Base-by-base conservation (phyloP, 352 stramenopile genomes). In the Phytopythium litorale region DNA sequence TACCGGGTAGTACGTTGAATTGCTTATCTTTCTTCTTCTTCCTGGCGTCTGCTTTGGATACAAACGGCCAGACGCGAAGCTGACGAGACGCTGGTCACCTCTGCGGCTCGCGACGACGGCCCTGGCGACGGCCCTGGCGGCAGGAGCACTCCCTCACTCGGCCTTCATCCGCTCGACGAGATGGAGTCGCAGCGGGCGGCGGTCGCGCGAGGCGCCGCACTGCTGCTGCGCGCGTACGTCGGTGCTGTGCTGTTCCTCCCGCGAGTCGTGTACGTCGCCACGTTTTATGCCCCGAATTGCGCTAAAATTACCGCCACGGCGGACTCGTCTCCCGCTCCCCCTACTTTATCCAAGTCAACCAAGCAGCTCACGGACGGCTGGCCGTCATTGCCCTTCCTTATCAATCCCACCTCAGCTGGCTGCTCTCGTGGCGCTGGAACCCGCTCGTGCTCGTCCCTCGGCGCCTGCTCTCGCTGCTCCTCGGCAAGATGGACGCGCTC, bases 351-450 rank as follows among this genome's bases (percentile, higher is more conserved):
- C 46, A 52, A 52, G 46, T 32, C 46, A 6, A 16, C 32, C 1
- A 2, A 19, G 46, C 46, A 23, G 21, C 46, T 52, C 9, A 52
- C 46, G 42, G 18, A 35, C 52, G 49, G 28, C 56, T 63, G 51
- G 35, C 53, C 1, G 19, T 13, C 51, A 12, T 71, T 25, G 38
- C 43, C 50, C 56, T 11, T 51, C 46, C 40, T 9, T 15, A 8
- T 38, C 8, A 43, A 7, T 40, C 8, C 12, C 35, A 11, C 12
- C 3, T 0, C 53, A 79, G 72, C 16, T 51, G 89, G 40, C 62
- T 88, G 54, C 59, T 92, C 56, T 89, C 89, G 46, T 78, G 76
- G 64, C 33, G 75, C 54, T 92, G 75, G 67, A 92, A 92, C 53
- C 83, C 83, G 43, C 78, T 91, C 45, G 71, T 86, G 45, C 66